Conservation (phyloP, 2,329 filamentous ascomycete species). For the Colletotrichum sp. region DNA sequence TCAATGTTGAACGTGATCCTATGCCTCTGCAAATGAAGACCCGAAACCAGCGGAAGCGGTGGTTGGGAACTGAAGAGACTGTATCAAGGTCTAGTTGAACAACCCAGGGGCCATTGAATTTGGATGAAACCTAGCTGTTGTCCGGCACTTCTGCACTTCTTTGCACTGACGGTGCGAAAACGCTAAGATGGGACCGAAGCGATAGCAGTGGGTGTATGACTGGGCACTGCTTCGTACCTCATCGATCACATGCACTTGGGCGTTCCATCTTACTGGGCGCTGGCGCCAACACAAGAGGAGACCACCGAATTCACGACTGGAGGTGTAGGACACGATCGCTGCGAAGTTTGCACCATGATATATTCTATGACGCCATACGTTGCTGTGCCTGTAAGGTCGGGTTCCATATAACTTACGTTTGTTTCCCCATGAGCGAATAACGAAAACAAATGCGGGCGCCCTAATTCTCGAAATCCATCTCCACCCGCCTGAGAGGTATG, state of each 20-base stretch:
- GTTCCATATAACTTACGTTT: neutral
- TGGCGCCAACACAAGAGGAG: neutral
- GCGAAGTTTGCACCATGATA: neutral
- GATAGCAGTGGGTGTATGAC: fast-evolving
- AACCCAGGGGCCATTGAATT: fast-evolving
- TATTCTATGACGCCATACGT: fast-evolving
- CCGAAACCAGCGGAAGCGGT: neutral
- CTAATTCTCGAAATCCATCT: no score
- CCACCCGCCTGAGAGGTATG: neutral
- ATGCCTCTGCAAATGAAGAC: neutral
- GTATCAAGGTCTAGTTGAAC: neutral
- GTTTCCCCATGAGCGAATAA: neutral
- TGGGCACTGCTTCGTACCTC: neutral
- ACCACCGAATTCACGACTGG: neutral
- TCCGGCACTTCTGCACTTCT: neutral
- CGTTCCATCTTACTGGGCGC: neutral
- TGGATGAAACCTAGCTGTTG: fast-evolving
- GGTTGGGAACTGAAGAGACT: neutral
- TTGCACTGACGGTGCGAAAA: neutral
- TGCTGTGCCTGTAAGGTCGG: neutral
- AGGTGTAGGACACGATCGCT: neutral
- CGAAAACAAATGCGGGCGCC: neutral
- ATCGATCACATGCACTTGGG: neutral
- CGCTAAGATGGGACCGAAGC: fast-evolving
- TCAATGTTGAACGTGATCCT: fast-evolving